phyloP scores from a whole-genome alignment of 139 green algal species.

The Coccomyxa sp. region DNA sequence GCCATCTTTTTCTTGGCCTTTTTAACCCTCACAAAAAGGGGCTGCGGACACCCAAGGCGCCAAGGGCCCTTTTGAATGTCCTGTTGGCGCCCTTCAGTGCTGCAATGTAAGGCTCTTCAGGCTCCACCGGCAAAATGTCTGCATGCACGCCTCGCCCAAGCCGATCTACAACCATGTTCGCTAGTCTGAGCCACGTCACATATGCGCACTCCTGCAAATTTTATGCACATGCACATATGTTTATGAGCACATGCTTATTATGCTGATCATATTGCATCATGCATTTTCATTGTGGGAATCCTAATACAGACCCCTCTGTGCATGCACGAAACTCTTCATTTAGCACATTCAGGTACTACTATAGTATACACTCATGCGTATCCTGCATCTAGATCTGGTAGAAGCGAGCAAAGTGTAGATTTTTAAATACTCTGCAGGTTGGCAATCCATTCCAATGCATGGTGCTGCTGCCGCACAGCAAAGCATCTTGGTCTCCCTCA shows the following conservation, averaged over 20 bases:
- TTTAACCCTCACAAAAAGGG: neutral
- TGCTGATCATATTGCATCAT: neutral
- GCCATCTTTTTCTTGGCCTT: too few relatives aligned
- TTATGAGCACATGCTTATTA: neutral
- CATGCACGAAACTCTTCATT: neutral
- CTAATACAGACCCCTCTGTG: neutral
- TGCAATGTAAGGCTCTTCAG: constrained; percentile 79
- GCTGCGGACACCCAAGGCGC: neutral
- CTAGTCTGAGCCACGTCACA: constrained; percentile 73
- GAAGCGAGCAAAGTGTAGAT: too few relatives aligned
- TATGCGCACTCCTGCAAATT: constrained; percentile 71
- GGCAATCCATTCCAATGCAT: too few relatives aligned
- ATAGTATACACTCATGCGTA: neutral
- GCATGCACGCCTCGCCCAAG: constrained; percentile 40
- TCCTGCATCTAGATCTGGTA: too few relatives aligned
- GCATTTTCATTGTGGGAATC: too few relatives aligned
- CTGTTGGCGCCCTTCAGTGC: constrained; percentile 32
- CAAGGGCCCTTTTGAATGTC: neutral
- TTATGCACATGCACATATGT: too few relatives aligned
- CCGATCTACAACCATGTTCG: constrained; percentile 61
- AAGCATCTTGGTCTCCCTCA: too few relatives aligned
- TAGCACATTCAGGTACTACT: too few relatives aligned
- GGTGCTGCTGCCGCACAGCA: too few relatives aligned
- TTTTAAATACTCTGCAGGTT: too few relatives aligned
- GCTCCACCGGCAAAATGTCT: constrained; percentile 41